Conservation (phyloP, 805 yeast species). For the Clavispora phyllophila region DNA sequence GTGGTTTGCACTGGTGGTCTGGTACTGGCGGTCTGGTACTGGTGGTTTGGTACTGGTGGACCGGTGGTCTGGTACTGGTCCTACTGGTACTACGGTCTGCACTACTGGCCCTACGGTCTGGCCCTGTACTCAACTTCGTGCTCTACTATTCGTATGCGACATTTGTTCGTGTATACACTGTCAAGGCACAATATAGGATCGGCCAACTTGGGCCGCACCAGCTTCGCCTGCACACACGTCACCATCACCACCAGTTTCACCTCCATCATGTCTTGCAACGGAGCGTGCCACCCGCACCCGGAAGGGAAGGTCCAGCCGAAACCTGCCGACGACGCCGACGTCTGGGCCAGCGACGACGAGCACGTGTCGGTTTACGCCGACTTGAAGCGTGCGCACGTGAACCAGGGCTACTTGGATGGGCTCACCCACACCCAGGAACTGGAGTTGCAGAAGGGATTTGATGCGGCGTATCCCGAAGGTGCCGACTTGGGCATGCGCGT, state of each 20-base stretch:
- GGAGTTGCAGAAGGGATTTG: constrained; percentile 76
- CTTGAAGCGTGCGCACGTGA: constrained; percentile 58
- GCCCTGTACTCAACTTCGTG: too few species aligned
- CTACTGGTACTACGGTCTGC: too few species aligned
- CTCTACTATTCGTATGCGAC: too few species aligned
- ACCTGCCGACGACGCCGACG: constrained; percentile 19
- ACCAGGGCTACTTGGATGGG: constrained; percentile 84
- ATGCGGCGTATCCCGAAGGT: constrained; percentile 72
- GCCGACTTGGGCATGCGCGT: constrained; percentile 60
- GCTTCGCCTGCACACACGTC: neutral
- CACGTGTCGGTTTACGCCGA: constrained; percentile 15
- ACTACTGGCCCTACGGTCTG: neutral
- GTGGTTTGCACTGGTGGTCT: too few species aligned
- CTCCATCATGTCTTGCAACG: constrained; percentile 9
- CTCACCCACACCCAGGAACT: constrained; percentile 61
- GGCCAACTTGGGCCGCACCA: too few species aligned
- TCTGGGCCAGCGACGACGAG: constrained; percentile 30
- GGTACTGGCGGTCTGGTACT: too few species aligned
- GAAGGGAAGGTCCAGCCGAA: neutral
- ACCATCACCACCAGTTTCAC: neutral
- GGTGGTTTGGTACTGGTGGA: too few species aligned
- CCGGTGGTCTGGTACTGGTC: too few species aligned
- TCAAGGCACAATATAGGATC: too few species aligned
- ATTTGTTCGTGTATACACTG: too few species aligned
- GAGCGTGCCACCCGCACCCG: constrained; percentile 9